These are phyloP conservation scores for Cnidoscolus chayamansa DNA, from an alignment of 441 rosid species.

Conservation along the genomic window DNA sequence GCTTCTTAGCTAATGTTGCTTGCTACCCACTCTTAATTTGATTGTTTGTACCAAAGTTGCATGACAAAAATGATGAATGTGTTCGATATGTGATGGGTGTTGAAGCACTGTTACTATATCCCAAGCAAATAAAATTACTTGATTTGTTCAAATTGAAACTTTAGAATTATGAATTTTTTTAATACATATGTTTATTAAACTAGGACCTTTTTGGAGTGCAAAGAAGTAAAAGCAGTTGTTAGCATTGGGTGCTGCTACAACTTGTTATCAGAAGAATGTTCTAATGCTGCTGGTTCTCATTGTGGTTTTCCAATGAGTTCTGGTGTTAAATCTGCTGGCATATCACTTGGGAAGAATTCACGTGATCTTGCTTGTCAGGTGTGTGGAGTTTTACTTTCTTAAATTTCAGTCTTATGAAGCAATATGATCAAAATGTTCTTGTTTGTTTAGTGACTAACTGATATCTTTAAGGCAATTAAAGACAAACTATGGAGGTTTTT, in stretches of 20 bases:
- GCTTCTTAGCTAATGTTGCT: not conserved
- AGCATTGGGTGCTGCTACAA: slow-evolving; percentile 97
- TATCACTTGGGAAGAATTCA: slow-evolving; percentile 60
- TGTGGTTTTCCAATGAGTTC: slow-evolving; percentile 75
- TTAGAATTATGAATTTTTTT: not conserved
- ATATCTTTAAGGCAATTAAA: not conserved
- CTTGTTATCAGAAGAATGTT: slow-evolving; percentile 63
- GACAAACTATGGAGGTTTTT: not conserved
- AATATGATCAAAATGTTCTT: not conserved
- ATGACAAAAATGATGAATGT: not conserved
- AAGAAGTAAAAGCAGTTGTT: slow-evolving; percentile 69
- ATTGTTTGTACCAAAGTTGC: too few relatives aligned
- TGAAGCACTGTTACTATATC: not conserved
- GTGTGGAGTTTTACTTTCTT: slow-evolving; percentile 10
- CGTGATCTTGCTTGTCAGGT: slow-evolving; percentile 98
- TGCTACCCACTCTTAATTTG: not conserved
- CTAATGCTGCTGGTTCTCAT: slow-evolving; percentile 34
- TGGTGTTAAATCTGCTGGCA: slow-evolving; percentile 52
- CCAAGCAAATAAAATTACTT: not conserved
- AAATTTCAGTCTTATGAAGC: not conserved
- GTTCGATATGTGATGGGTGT: not conserved
- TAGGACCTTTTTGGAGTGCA: slow-evolving; percentile 71
- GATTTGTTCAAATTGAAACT: not conserved
- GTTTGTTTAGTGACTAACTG: not conserved
- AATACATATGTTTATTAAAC: slow-evolving; percentile 6